Base-by-base conservation (phyloP, 768 basidiomycete species). In the Obba rivulosa region DNA sequence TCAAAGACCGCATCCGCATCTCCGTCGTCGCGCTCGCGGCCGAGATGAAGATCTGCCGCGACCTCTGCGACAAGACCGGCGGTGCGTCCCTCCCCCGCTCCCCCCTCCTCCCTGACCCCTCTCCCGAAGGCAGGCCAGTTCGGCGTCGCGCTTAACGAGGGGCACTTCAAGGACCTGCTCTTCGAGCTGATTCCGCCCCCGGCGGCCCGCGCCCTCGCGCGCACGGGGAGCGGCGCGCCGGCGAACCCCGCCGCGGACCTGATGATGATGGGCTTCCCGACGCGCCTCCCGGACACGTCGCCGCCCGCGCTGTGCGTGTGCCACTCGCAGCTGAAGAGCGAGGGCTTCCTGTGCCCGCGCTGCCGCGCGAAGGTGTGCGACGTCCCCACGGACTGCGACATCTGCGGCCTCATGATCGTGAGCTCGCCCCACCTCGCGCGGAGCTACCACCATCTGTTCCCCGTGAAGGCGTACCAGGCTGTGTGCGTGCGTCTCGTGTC, bases 241-340 rank as follows among this genome's bases (percentile, higher is more conserved):
- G 66, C 72, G 10, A 86, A 83, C 53, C 78, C 79, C 18, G 79
- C 85, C 0, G 85, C 90, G 0, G 95, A 98, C 68, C 72, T 99
- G 45, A 96, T 99, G 88, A 88, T 96, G 79, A 98, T 99, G 92
- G 96, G 96, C 8, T 99, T 99, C 67, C 96, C 96, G 1, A 92
- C 88, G 14, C 83, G 93, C 16, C 74, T 96, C 5, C 90, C 94
- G 0, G 86, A 89, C 56, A 81, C 81, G 9, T 87, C 85, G 3
- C 83, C 84, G 28, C 84, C 85, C 8, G 85, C 86, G 46, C 73
- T 98, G 17, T 99, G 96, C 60, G 90, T 83, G 7, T 99, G 96
- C 62, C 96, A 99, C 65, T 89, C 89, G 13, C 81, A 91, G 56
- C 73, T 99, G 66, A 92, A 89, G 66, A 85, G 84, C 64, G 87